Base-by-base conservation (phyloP, 176 grass and related monocot species). In the Oryza coarctata region DNA sequence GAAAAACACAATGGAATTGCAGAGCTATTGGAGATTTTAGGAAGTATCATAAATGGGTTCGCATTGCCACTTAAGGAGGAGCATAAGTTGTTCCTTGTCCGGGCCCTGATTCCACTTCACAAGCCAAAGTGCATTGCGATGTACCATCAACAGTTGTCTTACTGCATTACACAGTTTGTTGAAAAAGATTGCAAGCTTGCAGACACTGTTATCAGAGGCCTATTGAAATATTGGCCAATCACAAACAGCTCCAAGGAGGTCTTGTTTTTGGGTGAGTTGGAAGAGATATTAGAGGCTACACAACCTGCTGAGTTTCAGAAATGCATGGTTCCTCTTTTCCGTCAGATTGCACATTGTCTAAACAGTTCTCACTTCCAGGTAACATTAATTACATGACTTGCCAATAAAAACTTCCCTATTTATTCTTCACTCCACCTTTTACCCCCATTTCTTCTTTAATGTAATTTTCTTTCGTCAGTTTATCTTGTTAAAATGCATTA, bases 361-460 rank as follows among this genome's bases (percentile, higher is more conserved):
- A 97, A 66, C 86, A 91, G 94, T 68, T 89, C 91, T 27, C 94
- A 97, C 76, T 97, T 97, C 82, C 94, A 97, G 94, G 94, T 97
- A 93, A 76, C 72, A 52, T 63, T 55, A 65, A 11, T 58, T n/a
- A 13, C 3, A 78, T 70, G 22, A 1, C 33, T 38, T 49, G 14
- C 61, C 33, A 50, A 68, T 40, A 61, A 45, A 60, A 63, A 5
- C 15, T 2, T 67, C 12, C 15, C 14, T 2, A 17, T 75, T 15
- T 68, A 2, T 80, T 38, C 82, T 55, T 34, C 1, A 8, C 20
- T 55, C 20, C 14, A 22, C 50, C 5, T n/a, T 35, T 62, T 50
- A 20, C 49, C 35, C 22, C 49, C 12, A 74, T 12, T 43, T 82
- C 7, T 78, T 45, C 12, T 35, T 1, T 65, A 33, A 34, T 69